Evolutionary conservation across 768 basidiomycete genomes (phyloP).

Genomic region (Piloderma croceum): DNA sequence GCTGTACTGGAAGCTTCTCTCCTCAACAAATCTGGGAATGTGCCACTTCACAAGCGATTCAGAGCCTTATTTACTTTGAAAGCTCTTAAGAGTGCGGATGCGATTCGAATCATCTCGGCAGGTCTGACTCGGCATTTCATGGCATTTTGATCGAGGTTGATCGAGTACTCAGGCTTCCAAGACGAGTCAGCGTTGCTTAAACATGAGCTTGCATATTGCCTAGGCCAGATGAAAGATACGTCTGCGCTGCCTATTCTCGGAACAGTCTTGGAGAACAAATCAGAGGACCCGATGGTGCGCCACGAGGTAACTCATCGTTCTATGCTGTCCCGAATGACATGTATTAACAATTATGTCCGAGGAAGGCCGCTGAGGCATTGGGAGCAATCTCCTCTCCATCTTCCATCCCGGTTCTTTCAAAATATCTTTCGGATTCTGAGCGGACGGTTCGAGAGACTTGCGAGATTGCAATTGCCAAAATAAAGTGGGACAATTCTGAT

Average conservation of each 20-base stretch:
- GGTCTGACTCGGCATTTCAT: constrained; percentile 40
- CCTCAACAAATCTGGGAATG: constrained; percentile 67
- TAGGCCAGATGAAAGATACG: constrained; percentile 80
- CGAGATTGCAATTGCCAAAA: constrained; percentile 93
- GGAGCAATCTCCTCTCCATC: constrained; percentile 77
- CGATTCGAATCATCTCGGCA: constrained; percentile 79
- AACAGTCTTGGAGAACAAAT: constrained; percentile 58
- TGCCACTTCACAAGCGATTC: constrained; percentile 82
- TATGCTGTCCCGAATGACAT: constrained; percentile 4
- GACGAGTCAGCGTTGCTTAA: constrained; percentile 90
- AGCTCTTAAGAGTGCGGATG: constrained; percentile 69
- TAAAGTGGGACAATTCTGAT: constrained; percentile 83
- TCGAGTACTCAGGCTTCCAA: constrained; percentile 54
- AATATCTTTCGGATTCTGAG: constrained; percentile 68
- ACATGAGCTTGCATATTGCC: constrained; percentile 95
- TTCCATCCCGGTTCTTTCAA: constrained; percentile 63
- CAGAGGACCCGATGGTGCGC: constrained; percentile 92
- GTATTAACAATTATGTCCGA: constrained; percentile 14
- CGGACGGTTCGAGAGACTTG: constrained; percentile 89
- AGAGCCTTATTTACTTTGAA: constrained; percentile 91
- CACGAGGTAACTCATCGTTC: constrained; percentile 66
- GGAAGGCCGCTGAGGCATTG: constrained; percentile 95
- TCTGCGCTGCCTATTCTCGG: constrained; percentile 78
- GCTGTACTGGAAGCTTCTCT: constrained; percentile 64
- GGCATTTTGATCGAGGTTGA: constrained; percentile 8